Evolutionary conservation across 441 rosid species (phyloP), one percentile per base, ranked within the genome.

Genomic region (Pelargonium australe): DNA sequence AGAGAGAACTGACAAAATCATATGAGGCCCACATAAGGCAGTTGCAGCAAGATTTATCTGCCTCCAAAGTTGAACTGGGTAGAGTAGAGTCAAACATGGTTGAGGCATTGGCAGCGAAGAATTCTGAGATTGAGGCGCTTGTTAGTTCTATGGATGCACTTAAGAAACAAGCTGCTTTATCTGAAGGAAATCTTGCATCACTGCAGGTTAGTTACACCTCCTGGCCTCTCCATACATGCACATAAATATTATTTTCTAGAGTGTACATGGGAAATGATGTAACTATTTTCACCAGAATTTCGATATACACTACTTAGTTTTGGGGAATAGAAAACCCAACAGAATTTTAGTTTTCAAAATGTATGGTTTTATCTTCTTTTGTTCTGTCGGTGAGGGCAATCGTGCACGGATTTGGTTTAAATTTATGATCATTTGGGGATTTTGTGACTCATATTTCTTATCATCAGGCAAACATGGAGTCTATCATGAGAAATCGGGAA

Each of bases 401-500:
- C 28, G n/a, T 57, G 28, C 62, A 57, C 7, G 62, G 8, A 12
- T 62, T 7, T 62, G 37, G 65, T 10, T 25, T 62, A 5, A 16
- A 31, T 23, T 62, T 25, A 13, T 25, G 1, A 9, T 31, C 67
- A 74, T 53, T 53, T 51, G 25, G n/a, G 65, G 11, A 47, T 62
- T 7, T 47, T 41, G 57, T 74, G 69, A 49, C 51, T 73, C 14
- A 68, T 40, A 49, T 64, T 66, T 73, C 49, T 61, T 64, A 74
- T 80, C 62, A 57, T 72, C 87, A 92, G 99, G 97, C 85, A 68
- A 95, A 88, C 80, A 89, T 89, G 95, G 97, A 95, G 69, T 85
- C 99, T 74, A 83, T 92, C 43, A 85, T 95, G 96, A 88, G 99
- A 82, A 95, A 89, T 75, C 88, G 99, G 80, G 99, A 95, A 78